Conservation (phyloP, 2,329 filamentous ascomycete species). For the Stylonectria norvegica region DNA sequence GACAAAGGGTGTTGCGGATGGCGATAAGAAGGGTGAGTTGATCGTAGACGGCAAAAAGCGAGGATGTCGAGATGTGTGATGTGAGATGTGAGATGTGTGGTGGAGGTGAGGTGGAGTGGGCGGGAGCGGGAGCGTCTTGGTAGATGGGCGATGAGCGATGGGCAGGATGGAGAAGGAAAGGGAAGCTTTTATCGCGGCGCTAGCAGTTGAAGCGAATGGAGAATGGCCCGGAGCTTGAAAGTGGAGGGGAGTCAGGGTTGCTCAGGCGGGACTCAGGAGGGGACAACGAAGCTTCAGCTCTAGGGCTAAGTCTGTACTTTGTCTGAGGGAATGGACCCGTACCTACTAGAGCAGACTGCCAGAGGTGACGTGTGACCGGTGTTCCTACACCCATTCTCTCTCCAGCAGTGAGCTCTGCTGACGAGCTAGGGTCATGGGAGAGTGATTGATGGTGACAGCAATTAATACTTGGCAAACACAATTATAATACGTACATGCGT, state of each 20-base stretch:
- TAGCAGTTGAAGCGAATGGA: constrained; percentile 8
- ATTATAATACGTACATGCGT: too few relatives aligned
- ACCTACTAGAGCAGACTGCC: too few relatives aligned
- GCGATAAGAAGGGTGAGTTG: constrained; percentile 1
- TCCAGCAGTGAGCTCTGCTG: too few relatives aligned
- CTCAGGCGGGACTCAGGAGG: too few relatives aligned
- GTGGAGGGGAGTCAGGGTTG: not conserved
- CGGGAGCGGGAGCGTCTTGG: constrained; percentile 18
- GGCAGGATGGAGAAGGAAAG: constrained; percentile 18
- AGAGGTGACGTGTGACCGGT: too few relatives aligned
- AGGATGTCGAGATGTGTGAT: constrained; percentile 9
- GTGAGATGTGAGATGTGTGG: constrained; percentile 12
- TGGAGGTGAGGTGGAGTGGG: constrained; percentile 15
- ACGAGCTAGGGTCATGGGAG: too few relatives aligned
- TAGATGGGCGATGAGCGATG: constrained; percentile 18
- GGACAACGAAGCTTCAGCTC: too few relatives aligned
- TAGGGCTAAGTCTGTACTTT: too few relatives aligned
- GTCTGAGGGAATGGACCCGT: too few relatives aligned
- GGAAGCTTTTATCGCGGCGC: constrained; percentile 28
- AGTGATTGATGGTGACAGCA: too few relatives aligned
- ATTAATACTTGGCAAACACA: too few relatives aligned
- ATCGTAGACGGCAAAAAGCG: constrained; percentile 12
- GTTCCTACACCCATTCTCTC: too few relatives aligned
- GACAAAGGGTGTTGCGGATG: constrained; percentile 33
- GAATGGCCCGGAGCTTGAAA: not conserved